Conservation (phyloP, 2,329 filamentous ascomycete species). For the Fusarium stilboides region DNA sequence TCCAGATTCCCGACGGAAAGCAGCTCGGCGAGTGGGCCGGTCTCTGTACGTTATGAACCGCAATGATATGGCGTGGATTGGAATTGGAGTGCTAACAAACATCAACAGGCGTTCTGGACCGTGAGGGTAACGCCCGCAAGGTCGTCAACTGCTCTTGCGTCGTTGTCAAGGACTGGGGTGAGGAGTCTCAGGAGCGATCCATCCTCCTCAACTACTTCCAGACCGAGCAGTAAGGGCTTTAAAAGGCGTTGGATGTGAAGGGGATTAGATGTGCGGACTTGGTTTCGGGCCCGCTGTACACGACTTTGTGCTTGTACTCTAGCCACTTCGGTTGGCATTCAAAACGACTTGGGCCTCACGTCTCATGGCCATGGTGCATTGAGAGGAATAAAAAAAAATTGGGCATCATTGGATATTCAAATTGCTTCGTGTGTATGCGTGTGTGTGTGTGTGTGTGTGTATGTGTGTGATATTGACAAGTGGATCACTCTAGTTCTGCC, state of each 20-base stretch:
- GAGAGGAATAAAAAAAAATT: slow-evolving; percentile 60
- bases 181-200: slow-evolving; percentile 98
- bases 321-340: slow-evolving; percentile 64
- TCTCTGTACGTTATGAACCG: slow-evolving; percentile 82
- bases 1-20: slow-evolving; percentile 99
- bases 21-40: slow-evolving; percentile 99
- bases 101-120: slow-evolving; percentile 89
- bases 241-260: slow-evolving; percentile 55
- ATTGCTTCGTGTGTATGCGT: slow-evolving; percentile 10
- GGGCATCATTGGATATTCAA: slow-evolving; percentile 50
- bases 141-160: slow-evolving; percentile 99
- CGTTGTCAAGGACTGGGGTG: slow-evolving; percentile 99
- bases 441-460: slow-evolving; percentile 1
- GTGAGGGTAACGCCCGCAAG: slow-evolving; percentile 99
- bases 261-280: slow-evolving; percentile 59
- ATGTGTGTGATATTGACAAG: neutral
- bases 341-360: slow-evolving; percentile 57
- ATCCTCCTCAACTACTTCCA: slow-evolving; percentile 99
- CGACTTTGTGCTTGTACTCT: slow-evolving; percentile 62
- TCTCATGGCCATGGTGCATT: slow-evolving; percentile 55
- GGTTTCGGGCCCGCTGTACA: slow-evolving; percentile 53
- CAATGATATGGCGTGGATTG: neutral
- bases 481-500: neutral
- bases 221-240: slow-evolving; percentile 77
- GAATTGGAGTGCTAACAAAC: slow-evolving; percentile 51